These are phyloP conservation scores for Theileria equi DNA, from an alignment of 169 alveolate species.

Conservation along the genomic window DNA sequence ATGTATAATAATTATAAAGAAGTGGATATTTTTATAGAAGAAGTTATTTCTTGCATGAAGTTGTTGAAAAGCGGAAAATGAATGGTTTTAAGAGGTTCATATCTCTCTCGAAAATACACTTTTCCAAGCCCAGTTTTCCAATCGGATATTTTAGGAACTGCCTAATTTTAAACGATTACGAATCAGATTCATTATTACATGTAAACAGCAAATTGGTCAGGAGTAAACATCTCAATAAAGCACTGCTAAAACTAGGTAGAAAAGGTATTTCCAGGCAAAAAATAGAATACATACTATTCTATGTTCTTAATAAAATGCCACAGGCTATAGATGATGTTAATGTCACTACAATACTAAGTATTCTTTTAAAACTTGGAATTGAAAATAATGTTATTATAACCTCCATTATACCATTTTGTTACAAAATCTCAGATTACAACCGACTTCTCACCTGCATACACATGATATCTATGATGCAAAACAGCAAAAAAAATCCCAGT, in stretches of 20 bases:
- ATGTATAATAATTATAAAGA: constrained; percentile 49
- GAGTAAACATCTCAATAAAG: constrained; percentile 35
- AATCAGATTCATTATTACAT: constrained; percentile 14
- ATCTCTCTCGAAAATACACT: not conserved
- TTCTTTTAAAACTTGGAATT: constrained; percentile 32
- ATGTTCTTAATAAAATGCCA: constrained; percentile 21
- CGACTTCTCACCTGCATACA: constrained; percentile 31
- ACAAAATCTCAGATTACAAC: constrained; percentile 23
- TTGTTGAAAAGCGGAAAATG: constrained; percentile 4
- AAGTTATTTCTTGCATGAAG: not conserved
- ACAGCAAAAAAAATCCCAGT: not conserved
- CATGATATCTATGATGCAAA: not conserved
- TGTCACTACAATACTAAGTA: constrained; percentile 11
- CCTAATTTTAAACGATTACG: not conserved
- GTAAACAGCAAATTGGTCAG: constrained; percentile 38
- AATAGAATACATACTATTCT: constrained; percentile 21
- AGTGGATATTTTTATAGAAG: constrained; percentile 45
- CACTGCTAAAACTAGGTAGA: constrained; percentile 12
- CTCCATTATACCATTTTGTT: constrained; percentile 23
- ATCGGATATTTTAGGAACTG: constrained; percentile 11
- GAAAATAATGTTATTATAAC: constrained; percentile 9
- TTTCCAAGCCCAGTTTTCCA: not conserved
- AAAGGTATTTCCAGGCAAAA: constrained; percentile 1
- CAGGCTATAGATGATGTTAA: constrained; percentile 53
- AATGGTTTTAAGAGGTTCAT: not conserved